These are phyloP conservation scores for Aspergillus cejpii DNA, from an alignment of 2,329 filamentous ascomycete species.

Conservation along the genomic window DNA sequence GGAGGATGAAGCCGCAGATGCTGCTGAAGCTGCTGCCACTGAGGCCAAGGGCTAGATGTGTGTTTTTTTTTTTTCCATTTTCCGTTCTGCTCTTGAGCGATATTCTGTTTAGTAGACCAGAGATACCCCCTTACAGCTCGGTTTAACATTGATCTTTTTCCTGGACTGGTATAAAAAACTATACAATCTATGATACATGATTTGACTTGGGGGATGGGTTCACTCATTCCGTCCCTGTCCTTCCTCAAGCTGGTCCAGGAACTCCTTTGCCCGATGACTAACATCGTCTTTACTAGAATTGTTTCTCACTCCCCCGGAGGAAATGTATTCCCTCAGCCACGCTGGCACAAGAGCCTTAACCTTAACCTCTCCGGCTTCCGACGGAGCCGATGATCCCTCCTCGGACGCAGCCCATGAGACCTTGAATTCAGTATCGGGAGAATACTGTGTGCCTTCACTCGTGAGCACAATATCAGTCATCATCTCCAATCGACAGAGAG, in stretches of 20 bases:
- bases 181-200: slow-evolving; percentile 16
- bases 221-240: slow-evolving; percentile 22
- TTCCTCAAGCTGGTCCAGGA: slow-evolving; percentile 35
- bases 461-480: slow-evolving; percentile 78
- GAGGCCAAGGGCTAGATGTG: slow-evolving; percentile 8
- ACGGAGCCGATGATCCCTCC: slow-evolving; percentile 31
- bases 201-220: neutral
- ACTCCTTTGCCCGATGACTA: slow-evolving; percentile 30
- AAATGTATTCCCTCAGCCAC: slow-evolving; percentile 55
- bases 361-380: slow-evolving; percentile 43
- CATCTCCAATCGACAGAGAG: slow-evolving; percentile 75
- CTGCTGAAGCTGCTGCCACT: slow-evolving; percentile 24
- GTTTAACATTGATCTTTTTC: neutral
- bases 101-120: slow-evolving; percentile 2
- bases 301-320: slow-evolving; percentile 36
- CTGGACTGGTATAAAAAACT: slow-evolving; percentile 13
- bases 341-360: slow-evolving; percentile 76
- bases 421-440: slow-evolving; percentile 56
- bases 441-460: slow-evolving; percentile 57
- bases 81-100: neutral
- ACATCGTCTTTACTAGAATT: slow-evolving; percentile 24
- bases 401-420: slow-evolving; percentile 47
- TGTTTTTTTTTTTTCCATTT: neutral
- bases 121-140: slow-evolving; percentile 22
- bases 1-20: slow-evolving; percentile 43